Evolutionary conservation across 352 stramenopile species (phyloP).

Genomic region (Phytophthora colocasiae): DNA sequence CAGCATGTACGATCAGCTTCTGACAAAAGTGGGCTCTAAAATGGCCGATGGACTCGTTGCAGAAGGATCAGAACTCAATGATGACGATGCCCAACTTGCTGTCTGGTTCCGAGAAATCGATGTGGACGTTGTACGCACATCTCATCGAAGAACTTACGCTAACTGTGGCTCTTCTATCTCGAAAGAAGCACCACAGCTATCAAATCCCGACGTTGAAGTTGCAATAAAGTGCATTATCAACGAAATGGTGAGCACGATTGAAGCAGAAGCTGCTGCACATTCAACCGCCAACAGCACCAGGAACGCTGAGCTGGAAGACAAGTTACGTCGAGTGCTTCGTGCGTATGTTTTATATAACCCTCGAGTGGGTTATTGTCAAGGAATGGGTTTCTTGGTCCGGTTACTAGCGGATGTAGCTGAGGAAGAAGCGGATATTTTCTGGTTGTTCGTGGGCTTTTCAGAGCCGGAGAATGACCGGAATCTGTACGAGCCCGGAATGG

Average conservation of each 20-base stretch:
- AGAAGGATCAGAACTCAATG: constrained; percentile 30
- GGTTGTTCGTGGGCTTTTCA: constrained; percentile 81
- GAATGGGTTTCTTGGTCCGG: constrained; percentile 87
- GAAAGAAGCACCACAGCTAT: background rate
- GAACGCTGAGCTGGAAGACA: constrained; percentile 53
- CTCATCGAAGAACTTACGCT: constrained; percentile 62
- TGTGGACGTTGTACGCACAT: constrained; percentile 80
- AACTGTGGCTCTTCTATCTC: background rate
- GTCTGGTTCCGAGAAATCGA: constrained; percentile 86
- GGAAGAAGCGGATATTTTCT: constrained; percentile 82
- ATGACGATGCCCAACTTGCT: constrained; percentile 62
- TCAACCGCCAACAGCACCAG: background rate
- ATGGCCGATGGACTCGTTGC: constrained; percentile 33
- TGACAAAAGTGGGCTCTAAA: constrained; percentile 60
- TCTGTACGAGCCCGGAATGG: constrained; percentile 80
- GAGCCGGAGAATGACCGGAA: constrained; percentile 78
- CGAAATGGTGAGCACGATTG: constrained; percentile 30
- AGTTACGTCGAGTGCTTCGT: constrained; percentile 78
- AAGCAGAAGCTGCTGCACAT: constrained; percentile 1
- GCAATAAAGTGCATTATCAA: constrained; percentile 24
- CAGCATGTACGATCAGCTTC: constrained; percentile 73
- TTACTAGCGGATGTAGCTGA: constrained; percentile 72
- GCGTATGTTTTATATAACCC: constrained; percentile 87
- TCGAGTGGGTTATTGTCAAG: constrained; percentile 85
- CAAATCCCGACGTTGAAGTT: constrained; percentile 20